Base-by-base conservation (phyloP, 176 grass and related monocot species). In the Stipa capillata region DNA sequence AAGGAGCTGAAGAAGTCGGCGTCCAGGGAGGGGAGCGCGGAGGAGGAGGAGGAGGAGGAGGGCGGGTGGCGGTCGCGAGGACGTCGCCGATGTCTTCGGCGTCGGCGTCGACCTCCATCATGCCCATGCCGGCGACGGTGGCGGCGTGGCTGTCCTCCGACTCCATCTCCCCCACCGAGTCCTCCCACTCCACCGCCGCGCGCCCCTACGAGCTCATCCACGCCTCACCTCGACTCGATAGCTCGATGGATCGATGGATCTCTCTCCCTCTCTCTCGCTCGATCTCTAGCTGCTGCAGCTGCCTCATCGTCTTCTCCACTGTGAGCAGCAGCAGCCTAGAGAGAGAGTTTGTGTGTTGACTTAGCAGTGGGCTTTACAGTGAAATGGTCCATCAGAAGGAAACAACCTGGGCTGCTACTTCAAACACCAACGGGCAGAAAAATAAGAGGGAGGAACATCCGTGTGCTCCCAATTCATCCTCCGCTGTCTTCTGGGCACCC, bases 1-100 rank as follows among this genome's bases (percentile, higher is more conserved):
- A 93, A 89, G 76, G 76, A 85, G 80, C 87, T 89, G 84, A 93
- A 89, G 90, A 93, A 93, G 59, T 89, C 84, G 57, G 76, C 84
- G 80, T 93, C 83, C n/a, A n/a, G n/a, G 40, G 61, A 25, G 47
- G 82, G 73, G n/a, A 84, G 57, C 20, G 52, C 37, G 21, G 61
- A 14, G 41, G 44, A 15, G 24, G 62, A n/a, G 66, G 36, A 12
- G 8, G 11, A 53, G 65, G 55, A 78, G 78, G 55, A 59, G 65
- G 78, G 69, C 78, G 39, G 39, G n/a, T n/a, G n/a, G n/a, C n/a
- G 58, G 29, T 77, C 82, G 73, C 23, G 36, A 85, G 82, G 82
- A 85, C 60, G 21, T 85, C 83, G 83, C 71, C 16, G 20, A 71
- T 60, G 37, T 87, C 85, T 27, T 72, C 45, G 50, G 73, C 83